Base-by-base conservation (phyloP, 2,329 filamentous ascomycete genomes). In the Fusarium duplospermum region DNA sequence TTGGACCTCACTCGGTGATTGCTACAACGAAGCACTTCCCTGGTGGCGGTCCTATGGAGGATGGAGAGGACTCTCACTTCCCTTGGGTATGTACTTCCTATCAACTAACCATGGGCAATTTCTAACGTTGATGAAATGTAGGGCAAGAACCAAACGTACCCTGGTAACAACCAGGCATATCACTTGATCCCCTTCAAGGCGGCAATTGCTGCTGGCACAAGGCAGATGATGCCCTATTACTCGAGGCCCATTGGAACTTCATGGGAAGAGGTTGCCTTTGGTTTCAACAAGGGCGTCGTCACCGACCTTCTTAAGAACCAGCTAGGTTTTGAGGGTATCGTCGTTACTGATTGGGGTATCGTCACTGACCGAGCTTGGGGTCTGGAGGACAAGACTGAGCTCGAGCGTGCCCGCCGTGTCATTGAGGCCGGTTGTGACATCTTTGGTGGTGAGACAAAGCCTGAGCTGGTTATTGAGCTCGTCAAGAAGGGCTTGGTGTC, bases 1-100 rank as follows among this genome's bases (percentile, higher is more conserved):
- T 87, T n/a, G 86, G 86, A 0, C 72, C 78, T 0, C 69, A 83
- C 31, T 86, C 85, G 2, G 84, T 88, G 4, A 83, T 83, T 2
- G 86, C 87, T 0, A 83, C 88, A 2, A 87, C 87, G 0, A 89
- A 89, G 77, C 87, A 89, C 70, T 89, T 89, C 72, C 87, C 87
- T 0, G 87, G 87, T 6, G 86, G 83, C 9, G 87, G 87, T 0
- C 83, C 87, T 0, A 82, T 86, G 73, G 79, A 86, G 66, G 79
- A 86, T 56, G 87, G 87, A 22, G 86, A 88, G 56, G 87, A 89
- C 72, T 84, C 86, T 18, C 87, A 89, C 64, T 89, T 89, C 69
- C 77, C 78, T 1, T 88, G 71, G 71, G 71, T 65, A 68, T 59
- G 59, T 35, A 10, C 20, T 4, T 4, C 2, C 2, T 18, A 4